A percentile compares a stretch with the other conserved stretches of the same genome.
These are phyloP conservation scores for Chlamydomonas incerta DNA, from an alignment of 139 green algal species.

Conservation along the genomic window DNA sequence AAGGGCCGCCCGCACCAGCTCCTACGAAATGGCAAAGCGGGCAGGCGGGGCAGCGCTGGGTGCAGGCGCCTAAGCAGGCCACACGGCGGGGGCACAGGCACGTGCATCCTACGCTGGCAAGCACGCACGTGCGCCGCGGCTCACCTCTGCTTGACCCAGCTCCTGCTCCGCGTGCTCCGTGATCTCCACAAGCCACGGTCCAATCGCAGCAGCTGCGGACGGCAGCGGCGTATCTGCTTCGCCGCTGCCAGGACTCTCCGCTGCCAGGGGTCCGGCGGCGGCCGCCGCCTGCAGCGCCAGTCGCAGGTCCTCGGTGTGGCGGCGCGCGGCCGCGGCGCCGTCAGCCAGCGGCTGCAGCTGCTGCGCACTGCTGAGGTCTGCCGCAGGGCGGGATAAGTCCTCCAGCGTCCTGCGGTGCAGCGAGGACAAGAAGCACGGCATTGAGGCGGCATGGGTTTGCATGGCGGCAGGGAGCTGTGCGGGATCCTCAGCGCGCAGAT, in stretches of 20 bases:
- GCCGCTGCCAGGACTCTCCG: neutral
- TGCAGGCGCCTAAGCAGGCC: neutral
- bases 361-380: neutral
- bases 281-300: conserved; percentile 7
- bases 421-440: too few relatives aligned
- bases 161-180: conserved; percentile 7
- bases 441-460: too few relatives aligned
- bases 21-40: too few relatives aligned
- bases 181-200: conserved; percentile 1
- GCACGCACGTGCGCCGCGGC: too few relatives aligned
- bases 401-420: conserved; percentile 31
- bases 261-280: neutral
- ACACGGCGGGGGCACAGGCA: too few relatives aligned
- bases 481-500: too few relatives aligned
- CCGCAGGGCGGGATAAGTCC: neutral
- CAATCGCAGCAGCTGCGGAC: neutral
- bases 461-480: too few relatives aligned
- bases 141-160: conserved; percentile 14
- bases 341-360: conserved; percentile 16
- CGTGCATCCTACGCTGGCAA: too few relatives aligned
- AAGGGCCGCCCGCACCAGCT: neutral
- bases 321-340: neutral
- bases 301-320: conserved; percentile 9
- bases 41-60: too few relatives aligned
- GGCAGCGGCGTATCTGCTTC: neutral